Base-by-base conservation (phyloP, 768 basidiomycete genomes). In the Hysterangium stoloniferum region DNA sequence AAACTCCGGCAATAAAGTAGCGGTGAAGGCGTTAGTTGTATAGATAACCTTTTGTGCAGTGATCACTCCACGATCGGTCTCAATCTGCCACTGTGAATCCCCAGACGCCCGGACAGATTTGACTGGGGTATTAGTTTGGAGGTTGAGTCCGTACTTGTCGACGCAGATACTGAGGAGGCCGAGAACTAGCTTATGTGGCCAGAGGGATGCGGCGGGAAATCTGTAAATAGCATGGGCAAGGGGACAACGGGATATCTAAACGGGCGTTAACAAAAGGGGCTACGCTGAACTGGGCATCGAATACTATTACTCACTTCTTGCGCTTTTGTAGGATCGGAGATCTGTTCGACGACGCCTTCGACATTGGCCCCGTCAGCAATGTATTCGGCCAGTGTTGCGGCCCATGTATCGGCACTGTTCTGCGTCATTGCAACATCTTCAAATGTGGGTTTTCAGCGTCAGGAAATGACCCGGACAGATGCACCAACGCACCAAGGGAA, bases 1-100 rank as follows among this genome's bases (percentile, higher is more conserved):
- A 68, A 86, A 68, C 0, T 74, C 73, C 11, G 73, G 68, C 48
- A 94, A 67, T 37, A 94, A 74, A 55, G 86, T 81, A 1, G 86
- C 78, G 2, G 72, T 69, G 80, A 89, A 92, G 17, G 76, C 89
- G 62, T 95, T 95, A 2, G 88, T 91, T 2, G 87, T 86, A 61
- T 91, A 89, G 9, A 94, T 69, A 36, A 94, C 71, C 61, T 87
- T 84, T 2, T 64, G 65, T 0, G 86, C 68, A 13, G 57, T 64
- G 22, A 88, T 70, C 4, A 56, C 59, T 0, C 90, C 89, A 44
- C 73, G 11, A 29, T 45, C 44, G 9, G 44, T 45, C 29, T 45
- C 29, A 8, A 45, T 27, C 20, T 25, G 9, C 44, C 44, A 45
- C 11, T 11, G 34, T 45, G 29, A 8, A 27, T 28, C 29, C 7